phyloP scores from a whole-genome alignment of 2,329 filamentous ascomycete genomes.

The Furcasterigmium sp. region DNA sequence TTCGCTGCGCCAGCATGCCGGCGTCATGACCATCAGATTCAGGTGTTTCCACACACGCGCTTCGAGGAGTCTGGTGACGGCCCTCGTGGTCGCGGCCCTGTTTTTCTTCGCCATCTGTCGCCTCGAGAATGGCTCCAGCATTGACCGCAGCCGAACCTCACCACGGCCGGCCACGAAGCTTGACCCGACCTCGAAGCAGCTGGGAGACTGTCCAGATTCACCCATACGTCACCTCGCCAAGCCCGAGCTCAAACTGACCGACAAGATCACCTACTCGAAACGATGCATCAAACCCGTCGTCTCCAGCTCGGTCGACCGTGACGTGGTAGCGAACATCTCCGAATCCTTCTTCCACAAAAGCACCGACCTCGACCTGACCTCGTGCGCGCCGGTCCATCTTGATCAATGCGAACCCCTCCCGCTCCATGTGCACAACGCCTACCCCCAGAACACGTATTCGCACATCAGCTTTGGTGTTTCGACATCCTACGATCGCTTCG shows the following conservation, averaged over 20 bases:
- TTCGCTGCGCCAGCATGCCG: neutral
- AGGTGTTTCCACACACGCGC: constrained; percentile 1
- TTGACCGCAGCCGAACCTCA: neutral
- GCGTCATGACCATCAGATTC: constrained; percentile 1
- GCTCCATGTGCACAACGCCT: constrained; percentile 39
- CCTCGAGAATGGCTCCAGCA: neutral
- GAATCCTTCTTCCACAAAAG: constrained; percentile 29
- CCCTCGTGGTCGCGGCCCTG: neutral
- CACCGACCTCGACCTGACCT: constrained; percentile 15
- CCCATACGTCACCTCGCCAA: constrained; percentile 20
- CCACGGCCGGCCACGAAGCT: neutral
- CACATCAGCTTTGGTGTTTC: constrained; percentile 55
- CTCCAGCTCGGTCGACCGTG: constrained; percentile 26
- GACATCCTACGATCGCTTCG: constrained; percentile 44
- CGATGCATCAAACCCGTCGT: constrained; percentile 35
- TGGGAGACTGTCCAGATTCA: constrained; percentile 1
- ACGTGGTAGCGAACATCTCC: constrained; percentile 29
- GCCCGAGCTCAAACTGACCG: constrained; percentile 27
- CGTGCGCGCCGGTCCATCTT: constrained; percentile 19
- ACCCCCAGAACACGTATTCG: constrained; percentile 35
- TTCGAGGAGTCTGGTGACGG: constrained; percentile 1
- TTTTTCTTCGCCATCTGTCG: constrained; percentile 1
- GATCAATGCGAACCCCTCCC: constrained; percentile 36
- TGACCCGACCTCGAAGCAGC: neutral
- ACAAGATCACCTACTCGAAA: constrained; percentile 36